Conservation (phyloP, 768 basidiomycete species). For the Leccinellum rugosiceps region DNA sequence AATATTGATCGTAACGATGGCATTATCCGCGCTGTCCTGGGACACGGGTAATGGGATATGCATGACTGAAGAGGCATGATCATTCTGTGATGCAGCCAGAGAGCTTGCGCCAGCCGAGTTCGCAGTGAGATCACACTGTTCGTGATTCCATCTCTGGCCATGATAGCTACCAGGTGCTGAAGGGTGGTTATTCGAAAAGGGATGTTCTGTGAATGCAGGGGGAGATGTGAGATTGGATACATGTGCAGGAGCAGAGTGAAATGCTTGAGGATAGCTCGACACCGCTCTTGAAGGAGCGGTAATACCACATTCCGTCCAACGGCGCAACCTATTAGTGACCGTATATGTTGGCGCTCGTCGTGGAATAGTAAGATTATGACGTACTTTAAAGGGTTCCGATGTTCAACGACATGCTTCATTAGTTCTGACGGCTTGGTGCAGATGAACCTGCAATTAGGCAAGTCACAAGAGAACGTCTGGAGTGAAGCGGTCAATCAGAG, state of each 20-base stretch:
- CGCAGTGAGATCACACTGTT: not conserved
- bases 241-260: not conserved
- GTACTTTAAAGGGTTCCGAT: not conserved
- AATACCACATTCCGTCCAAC: not conserved
- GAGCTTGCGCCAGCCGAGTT: not conserved
- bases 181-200: not conserved
- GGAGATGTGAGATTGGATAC: not conserved
- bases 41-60: not conserved
- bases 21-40: not conserved
- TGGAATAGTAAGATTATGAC: not conserved
- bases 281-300: too few species aligned
- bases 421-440: not conserved
- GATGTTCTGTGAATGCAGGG: not conserved
- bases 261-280: not conserved
- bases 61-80: not conserved
- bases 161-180: not conserved
- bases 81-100: not conserved
- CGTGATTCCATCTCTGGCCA: not conserved
- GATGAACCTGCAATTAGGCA: not conserved
- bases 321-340: not conserved
- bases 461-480: not conserved
- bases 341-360: not conserved
- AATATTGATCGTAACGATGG: not conserved
- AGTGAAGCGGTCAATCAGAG: not conserved
- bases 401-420: not conserved